Evolutionary conservation across 441 rosid species (phyloP).

Genomic region (Adansonia rubrostipa): DNA sequence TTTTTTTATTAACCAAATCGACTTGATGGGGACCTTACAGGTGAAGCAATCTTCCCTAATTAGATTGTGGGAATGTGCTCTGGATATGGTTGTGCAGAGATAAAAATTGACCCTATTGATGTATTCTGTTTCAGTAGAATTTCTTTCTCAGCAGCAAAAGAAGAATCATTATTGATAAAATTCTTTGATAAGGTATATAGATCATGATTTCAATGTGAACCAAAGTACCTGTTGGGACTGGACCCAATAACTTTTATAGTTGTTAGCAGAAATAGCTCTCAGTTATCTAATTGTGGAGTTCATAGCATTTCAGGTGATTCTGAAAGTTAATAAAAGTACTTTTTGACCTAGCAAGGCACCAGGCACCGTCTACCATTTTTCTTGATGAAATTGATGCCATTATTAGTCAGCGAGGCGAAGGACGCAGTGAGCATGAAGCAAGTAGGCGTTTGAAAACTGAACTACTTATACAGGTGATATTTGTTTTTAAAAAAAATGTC

Average conservation of each 20-base stretch:
- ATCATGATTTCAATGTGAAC: neutral
- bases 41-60: neutral
- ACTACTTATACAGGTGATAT: slow-evolving; percentile 85
- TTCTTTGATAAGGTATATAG: neutral
- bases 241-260: neutral
- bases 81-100: neutral
- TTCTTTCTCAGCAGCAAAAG: neutral
- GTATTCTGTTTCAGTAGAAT: neutral
- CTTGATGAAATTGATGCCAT: slow-evolving; percentile 97
- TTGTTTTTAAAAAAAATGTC: slow-evolving; percentile 14
- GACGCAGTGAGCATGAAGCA: slow-evolving; percentile 94
- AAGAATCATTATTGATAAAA: neutral
- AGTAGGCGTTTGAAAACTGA: slow-evolving; percentile 98
- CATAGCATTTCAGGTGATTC: slow-evolving; percentile 9
- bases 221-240: neutral
- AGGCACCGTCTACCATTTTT: slow-evolving; percentile 93
- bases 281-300: slow-evolving; percentile 20
- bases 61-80: neutral
- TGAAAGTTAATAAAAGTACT: slow-evolving; percentile 76
- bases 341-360: slow-evolving; percentile 97
- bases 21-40: neutral
- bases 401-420: slow-evolving; percentile 91
- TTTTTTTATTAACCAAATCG: neutral
- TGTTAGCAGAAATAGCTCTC: neutral
- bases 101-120: neutral